Conservation (phyloP, 2,329 filamentous ascomycete genomes). For the Escovopsis sp. region DNA sequence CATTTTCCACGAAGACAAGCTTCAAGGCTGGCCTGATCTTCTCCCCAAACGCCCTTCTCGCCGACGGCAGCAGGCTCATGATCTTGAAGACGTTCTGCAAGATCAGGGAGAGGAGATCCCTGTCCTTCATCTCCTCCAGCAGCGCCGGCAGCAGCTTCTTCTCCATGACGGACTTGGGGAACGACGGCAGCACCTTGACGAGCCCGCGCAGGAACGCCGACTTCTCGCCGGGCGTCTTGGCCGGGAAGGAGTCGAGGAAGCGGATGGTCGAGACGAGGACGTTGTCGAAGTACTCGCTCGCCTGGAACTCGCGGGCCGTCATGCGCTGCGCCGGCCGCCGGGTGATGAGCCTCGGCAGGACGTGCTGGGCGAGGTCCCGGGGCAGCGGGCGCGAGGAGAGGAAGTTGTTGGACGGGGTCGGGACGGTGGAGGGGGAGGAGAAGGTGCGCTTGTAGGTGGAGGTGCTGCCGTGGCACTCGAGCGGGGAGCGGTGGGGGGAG, state of each 20-base stretch:
- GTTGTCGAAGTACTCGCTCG: constrained; percentile 94
- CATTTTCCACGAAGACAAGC: constrained; percentile 59
- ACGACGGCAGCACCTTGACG: constrained; percentile 74
- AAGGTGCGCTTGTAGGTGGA: constrained; percentile 79
- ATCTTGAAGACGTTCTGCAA: constrained; percentile 90
- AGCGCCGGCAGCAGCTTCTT: constrained; percentile 84
- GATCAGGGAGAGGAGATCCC: constrained; percentile 69
- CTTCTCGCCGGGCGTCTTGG: constrained; percentile 85
- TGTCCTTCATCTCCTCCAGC: constrained; percentile 87
- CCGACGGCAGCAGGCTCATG: constrained; percentile 59
- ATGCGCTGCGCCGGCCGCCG: constrained; percentile 75
- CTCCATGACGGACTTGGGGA: constrained; percentile 84
- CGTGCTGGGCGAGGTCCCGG: constrained; percentile 56
- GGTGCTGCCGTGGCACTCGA: constrained; percentile 66
- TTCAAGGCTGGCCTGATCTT: constrained; percentile 73
- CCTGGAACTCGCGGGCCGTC: constrained; percentile 80
- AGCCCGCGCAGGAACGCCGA: constrained; percentile 80
- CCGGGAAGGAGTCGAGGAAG: constrained; percentile 79
- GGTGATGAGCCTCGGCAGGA: constrained; percentile 76
- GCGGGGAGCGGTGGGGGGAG: constrained; percentile 75
- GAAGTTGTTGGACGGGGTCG: constrained; percentile 70
- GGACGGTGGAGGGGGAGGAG: constrained; percentile 60
- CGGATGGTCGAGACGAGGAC: constrained; percentile 91
- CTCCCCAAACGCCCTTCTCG: constrained; percentile 66
- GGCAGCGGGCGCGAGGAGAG: constrained; percentile 67